Conservation (phyloP, 2,329 filamentous ascomycete genomes). For the Lizonia empirigonia region DNA sequence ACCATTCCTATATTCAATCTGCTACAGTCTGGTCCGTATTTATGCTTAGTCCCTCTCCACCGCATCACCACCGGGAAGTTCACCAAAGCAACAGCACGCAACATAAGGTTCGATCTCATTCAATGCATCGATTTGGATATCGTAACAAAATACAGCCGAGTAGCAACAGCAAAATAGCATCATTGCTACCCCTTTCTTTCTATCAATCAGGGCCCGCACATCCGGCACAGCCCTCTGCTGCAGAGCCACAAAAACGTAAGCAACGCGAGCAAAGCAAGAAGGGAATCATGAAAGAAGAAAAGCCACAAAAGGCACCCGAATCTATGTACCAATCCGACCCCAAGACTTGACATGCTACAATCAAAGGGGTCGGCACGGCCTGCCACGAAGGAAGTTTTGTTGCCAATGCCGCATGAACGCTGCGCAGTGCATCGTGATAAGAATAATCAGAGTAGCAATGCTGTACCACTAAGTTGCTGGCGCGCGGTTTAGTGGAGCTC, state of each 20-base stretch:
- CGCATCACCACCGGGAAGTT: too few relatives aligned
- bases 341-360: too few relatives aligned
- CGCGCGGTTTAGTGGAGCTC: not conserved
- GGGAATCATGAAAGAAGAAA: not conserved
- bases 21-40: too few relatives aligned
- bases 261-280: conserved; percentile 7
- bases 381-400: too few relatives aligned
- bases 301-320: too few relatives aligned
- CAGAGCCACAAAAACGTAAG: not conserved
- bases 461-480: not conserved
- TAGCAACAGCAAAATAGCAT: conserved; percentile 1
- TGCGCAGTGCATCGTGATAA: conserved; percentile 8
- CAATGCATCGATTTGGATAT: conserved; percentile 3
- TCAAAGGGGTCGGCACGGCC: too few relatives aligned
- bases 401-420: too few relatives aligned
- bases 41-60: too few relatives aligned
- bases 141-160: conserved; percentile 7
- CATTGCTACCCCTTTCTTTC: conserved; percentile 12
- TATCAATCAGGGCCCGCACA: conserved; percentile 8
- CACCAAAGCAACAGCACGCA: too few relatives aligned
- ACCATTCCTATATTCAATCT: too few relatives aligned
- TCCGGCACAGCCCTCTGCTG: conserved; percentile 15
- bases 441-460: not conserved
- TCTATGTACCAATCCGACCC: too few relatives aligned
- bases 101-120: too few relatives aligned